Evolutionary conservation across 1,139 yeast genomes (phyloP).

Genomic region (Candida tetrigidarum): DNA sequence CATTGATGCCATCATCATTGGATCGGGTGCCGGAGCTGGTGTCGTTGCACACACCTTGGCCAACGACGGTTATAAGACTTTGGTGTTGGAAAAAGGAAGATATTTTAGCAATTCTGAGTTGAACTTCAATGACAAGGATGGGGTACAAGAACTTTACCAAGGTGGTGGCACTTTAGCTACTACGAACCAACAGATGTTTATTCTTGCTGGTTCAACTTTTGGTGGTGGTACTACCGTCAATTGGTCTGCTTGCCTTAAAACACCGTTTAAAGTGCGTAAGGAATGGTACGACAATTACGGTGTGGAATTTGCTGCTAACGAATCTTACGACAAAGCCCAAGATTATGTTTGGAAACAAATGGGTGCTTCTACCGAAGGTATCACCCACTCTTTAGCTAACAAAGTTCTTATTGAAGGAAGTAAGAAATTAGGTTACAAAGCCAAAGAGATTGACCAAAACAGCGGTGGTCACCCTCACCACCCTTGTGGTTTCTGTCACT

Average conservation of each 20-base stretch:
- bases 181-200: conserved; percentile 37
- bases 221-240: conserved; percentile 68
- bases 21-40: conserved; percentile 65
- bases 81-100: conserved; percentile 59
- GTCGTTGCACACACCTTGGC: conserved; percentile 57
- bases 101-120: conserved; percentile 45
- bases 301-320: conserved; percentile 51
- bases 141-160: conserved; percentile 45
- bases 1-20: conserved; percentile 52
- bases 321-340: conserved; percentile 49
- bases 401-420: conserved; percentile 50
- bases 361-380: conserved; percentile 49
- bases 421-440: conserved; percentile 49
- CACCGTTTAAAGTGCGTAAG: conserved; percentile 57
- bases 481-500: conserved; percentile 54
- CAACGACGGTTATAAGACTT: conserved; percentile 45
- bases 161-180: conserved; percentile 38
- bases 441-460: conserved; percentile 51
- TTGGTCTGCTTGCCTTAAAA: conserved; percentile 62
- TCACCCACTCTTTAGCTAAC: conserved; percentile 55
- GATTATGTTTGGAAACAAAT: conserved; percentile 55
- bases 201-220: conserved; percentile 59
- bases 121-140: conserved; percentile 42
- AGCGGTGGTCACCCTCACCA: conserved; percentile 51
- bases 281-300: conserved; percentile 59